phyloP scores from a whole-genome alignment of 2,329 filamentous ascomycete genomes.

The Colletotrichum euphorbiae region DNA sequence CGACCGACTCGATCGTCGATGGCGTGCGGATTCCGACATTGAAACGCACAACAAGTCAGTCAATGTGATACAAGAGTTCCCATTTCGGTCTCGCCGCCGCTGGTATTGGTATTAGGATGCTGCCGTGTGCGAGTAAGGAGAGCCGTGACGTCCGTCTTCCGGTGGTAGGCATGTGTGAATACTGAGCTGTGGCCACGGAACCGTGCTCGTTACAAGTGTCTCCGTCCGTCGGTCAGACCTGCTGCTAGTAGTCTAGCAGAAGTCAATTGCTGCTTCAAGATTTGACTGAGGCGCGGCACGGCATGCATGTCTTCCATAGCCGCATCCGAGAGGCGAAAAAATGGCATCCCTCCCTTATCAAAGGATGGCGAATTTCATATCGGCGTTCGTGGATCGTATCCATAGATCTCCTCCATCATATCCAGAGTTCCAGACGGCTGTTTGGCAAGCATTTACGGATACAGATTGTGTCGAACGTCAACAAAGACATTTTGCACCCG shows the following conservation, averaged over 20 bases:
- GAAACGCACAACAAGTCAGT: not conserved
- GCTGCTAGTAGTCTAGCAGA: not conserved
- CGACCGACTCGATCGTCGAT: not conserved
- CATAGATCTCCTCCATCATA: constrained; percentile 37
- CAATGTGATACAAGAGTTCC: constrained; percentile 21
- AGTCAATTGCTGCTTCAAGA: constrained; percentile 20
- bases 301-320: constrained; percentile 9
- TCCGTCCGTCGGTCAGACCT: not conserved
- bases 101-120: constrained; percentile 27
- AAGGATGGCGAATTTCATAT: constrained; percentile 37
- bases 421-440: constrained; percentile 27
- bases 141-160: constrained; percentile 20
- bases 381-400: constrained; percentile 22
- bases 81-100: constrained; percentile 22
- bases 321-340: constrained; percentile 7
- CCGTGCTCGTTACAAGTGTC: constrained; percentile 23
- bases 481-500: not conserved
- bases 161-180: not conserved
- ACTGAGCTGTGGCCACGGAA: constrained; percentile 6
- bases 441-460: constrained; percentile 9
- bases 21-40: not conserved
- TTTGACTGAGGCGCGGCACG: not conserved
- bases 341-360: constrained; percentile 13
- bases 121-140: constrained; percentile 34
- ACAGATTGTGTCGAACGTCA: constrained; percentile 6